Percentiles rank a stretch among this genome's conserved stretches.
These are phyloP conservation scores for Fusarium annulatum DNA, from an alignment of 2,329 filamentous ascomycete genomes.

Conservation along the genomic window DNA sequence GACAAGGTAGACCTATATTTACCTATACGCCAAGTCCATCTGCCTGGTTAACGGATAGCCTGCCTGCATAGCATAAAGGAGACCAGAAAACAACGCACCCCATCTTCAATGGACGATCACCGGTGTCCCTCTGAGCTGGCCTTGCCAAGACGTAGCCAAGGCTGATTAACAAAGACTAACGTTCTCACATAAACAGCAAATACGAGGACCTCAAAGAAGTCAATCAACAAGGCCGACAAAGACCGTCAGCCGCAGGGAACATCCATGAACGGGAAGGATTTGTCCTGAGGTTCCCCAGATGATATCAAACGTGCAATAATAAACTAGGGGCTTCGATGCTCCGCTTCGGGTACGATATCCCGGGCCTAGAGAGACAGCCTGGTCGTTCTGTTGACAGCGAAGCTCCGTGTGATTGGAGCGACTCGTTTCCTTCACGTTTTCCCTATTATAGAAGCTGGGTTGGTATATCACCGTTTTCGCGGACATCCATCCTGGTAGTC, in stretches of 20 bases:
- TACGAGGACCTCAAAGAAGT: constrained; percentile 9
- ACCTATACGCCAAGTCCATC: background rate
- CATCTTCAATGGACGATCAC: background rate
- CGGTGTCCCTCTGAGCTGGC: background rate
- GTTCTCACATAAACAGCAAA: constrained; percentile 5
- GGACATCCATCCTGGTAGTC: background rate
- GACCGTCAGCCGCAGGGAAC: background rate
- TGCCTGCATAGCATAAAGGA: background rate
- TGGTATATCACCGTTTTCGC: constrained; percentile 20
- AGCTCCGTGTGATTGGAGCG: constrained; percentile 11
- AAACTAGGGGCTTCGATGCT: constrained; percentile 12
- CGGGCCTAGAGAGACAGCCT: background rate
- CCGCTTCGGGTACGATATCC: constrained; percentile 14
- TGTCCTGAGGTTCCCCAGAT: constrained; percentile 15
- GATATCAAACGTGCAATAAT: constrained; percentile 28
- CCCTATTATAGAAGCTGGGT: constrained; percentile 4
- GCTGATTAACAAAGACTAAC: constrained; percentile 1
- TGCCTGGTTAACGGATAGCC: too few relatives aligned
- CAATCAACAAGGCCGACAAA: background rate
- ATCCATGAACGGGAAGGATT: constrained; percentile 1
- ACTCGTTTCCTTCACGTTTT: constrained; percentile 1
- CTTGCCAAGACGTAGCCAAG: constrained; percentile 21
- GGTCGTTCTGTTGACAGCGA: constrained; percentile 6
- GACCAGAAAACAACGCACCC: background rate
- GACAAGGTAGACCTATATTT: background rate